phyloP scores from a whole-genome alignment of 768 basidiomycete species.

The Suillus subalutaceus region DNA sequence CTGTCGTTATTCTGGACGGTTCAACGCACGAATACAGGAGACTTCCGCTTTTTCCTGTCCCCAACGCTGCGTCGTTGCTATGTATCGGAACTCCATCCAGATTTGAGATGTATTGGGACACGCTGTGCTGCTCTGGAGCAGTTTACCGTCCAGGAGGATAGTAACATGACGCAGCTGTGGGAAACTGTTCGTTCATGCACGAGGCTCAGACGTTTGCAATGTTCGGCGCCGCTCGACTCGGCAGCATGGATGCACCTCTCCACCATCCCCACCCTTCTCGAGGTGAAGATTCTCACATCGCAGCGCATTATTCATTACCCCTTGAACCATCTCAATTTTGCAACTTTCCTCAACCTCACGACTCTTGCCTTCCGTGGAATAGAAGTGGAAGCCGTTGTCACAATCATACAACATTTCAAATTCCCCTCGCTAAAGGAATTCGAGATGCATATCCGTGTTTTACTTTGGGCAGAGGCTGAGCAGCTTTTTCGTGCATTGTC shows the following conservation, averaged over 20 bases:
- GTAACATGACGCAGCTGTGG: not conserved
- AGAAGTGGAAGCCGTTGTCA: not conserved
- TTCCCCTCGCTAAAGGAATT: slow-evolving; percentile 2
- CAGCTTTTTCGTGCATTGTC: not conserved
- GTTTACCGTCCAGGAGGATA: not conserved
- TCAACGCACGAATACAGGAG: no score
- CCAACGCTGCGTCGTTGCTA: not conserved
- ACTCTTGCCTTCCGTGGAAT: not conserved
- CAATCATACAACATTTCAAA: not conserved
- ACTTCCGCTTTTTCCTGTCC: not conserved
- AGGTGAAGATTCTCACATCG: not conserved
- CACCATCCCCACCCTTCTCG: not conserved
- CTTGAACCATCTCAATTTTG: not conserved
- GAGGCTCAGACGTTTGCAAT: not conserved
- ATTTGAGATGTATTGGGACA: not conserved
- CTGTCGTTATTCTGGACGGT: not conserved
- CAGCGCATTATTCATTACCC: not conserved
- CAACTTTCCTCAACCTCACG: not conserved
- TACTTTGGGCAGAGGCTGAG: not conserved
- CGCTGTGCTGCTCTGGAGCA: not conserved
- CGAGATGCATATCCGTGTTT: not conserved
- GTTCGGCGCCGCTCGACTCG: not conserved
- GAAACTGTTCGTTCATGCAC: not conserved
- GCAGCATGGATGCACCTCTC: slow-evolving; percentile 6
- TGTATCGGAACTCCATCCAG: no score